phyloP scores from a whole-genome alignment of 495 filamentous ascomycete genomes.

The Pyronema omphalodes region DNA sequence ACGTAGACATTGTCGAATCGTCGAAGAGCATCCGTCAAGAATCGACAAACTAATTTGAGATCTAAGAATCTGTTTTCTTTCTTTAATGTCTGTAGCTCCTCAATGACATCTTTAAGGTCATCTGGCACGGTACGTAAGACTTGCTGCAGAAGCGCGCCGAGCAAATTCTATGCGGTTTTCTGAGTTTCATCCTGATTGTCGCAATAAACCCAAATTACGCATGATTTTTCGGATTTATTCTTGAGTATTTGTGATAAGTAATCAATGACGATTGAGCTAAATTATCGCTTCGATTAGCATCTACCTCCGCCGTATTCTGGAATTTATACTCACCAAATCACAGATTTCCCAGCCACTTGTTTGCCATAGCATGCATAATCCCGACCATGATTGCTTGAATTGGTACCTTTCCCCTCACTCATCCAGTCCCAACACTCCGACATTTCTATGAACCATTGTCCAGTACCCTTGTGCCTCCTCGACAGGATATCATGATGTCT shows the following conservation, averaged over 20 bases:
- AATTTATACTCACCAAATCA: background rate
- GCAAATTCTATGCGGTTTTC: background rate
- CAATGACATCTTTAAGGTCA: background rate
- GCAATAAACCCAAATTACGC: background rate
- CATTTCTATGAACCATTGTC: background rate
- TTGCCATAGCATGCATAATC: background rate
- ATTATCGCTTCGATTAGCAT: background rate
- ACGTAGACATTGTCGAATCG: background rate
- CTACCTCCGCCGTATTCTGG: background rate
- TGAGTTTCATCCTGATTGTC: background rate
- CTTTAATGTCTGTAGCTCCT: background rate
- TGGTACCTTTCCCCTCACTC: background rate
- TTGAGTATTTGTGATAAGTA: background rate
- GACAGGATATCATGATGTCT: background rate
- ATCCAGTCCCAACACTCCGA: background rate
- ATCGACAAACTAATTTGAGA: background rate
- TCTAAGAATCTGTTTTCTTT: background rate
- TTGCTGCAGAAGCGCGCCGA: background rate
- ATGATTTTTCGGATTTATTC: background rate
- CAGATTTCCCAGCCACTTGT: background rate
- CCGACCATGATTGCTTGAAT: background rate
- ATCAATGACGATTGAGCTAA: background rate
- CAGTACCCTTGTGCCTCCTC: background rate
- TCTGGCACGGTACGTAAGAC: background rate
- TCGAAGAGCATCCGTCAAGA: background rate